Conservation (phyloP, 2,329 filamentous ascomycete genomes). For the Fusarium sp. region DNA sequence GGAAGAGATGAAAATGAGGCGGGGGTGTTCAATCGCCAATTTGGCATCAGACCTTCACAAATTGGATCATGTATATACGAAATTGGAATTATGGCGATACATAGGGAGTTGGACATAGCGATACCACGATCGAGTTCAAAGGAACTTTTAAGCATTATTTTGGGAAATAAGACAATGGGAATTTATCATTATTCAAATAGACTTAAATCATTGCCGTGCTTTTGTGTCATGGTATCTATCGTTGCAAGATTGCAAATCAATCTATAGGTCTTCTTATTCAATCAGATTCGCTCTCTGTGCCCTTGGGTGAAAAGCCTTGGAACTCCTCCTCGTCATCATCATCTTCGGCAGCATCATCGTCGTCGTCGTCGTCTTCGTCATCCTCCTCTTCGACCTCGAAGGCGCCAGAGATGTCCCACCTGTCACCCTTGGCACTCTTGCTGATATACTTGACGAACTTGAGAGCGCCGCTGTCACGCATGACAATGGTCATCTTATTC, state of each 20-base stretch:
- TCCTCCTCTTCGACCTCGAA: constrained; percentile 76
- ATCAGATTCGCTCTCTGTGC: constrained; percentile 53
- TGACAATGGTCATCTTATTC: constrained; percentile 92
- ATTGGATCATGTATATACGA: constrained; percentile 20
- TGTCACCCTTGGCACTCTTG: constrained; percentile 81
- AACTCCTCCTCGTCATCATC: constrained; percentile 66
- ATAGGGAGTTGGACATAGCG: constrained; percentile 17
- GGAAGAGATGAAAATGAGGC: not conserved
- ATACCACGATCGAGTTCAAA: constrained; percentile 26
- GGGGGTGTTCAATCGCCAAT: not conserved
- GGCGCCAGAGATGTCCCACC: constrained; percentile 88
- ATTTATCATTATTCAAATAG: constrained; percentile 9
- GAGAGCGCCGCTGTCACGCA: constrained; percentile 86
- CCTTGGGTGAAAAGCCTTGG: constrained; percentile 63
- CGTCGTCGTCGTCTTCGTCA: constrained; percentile 55
- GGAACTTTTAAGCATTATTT: constrained; percentile 12
- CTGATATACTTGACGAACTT: constrained; percentile 98
- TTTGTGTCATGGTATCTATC: constrained; percentile 39
- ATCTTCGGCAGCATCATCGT: constrained; percentile 53
- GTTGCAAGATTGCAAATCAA: constrained; percentile 16
- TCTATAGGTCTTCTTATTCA: constrained; percentile 22
- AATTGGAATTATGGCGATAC: constrained; percentile 18
- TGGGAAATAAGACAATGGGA: constrained; percentile 1
- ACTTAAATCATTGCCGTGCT: constrained; percentile 18
- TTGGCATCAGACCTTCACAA: not conserved